Base-by-base conservation (phyloP, 768 basidiomycete genomes). In the Pleurotus sapidus region DNA sequence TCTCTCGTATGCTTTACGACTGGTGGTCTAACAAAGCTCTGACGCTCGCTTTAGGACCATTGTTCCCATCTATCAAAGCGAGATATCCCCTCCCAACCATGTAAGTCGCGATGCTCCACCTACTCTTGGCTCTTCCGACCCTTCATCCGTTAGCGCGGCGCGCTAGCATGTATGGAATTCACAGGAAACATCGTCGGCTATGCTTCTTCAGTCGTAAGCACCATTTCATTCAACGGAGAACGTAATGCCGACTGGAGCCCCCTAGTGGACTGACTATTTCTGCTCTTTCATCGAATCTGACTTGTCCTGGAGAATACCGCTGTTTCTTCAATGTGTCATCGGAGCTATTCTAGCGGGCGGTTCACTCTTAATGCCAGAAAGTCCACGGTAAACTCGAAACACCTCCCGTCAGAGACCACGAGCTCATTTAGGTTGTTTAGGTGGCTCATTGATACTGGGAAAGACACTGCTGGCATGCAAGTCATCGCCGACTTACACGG, bases 141-240 rank as follows among this genome's bases (percentile, higher is more conserved):
- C 51, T 38, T 15, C 15, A 24, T 17, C 25, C 43, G 45, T 2
- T 64, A 95, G 88, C 84, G 95, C 63, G 95, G 95, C 48, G 87
- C 91, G 42, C 77, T 97, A 42, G 95, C 94, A 2, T 95, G 93
- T 65, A 93, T 97, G 83, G 95, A 97, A 66, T 97, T 97, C 68
- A 95, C 95, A 2, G 88, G 89, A 60, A 96, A 96, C 67, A 87
- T 97, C 64, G 74, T 92, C 46, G 95, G 95, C 51, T 98, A 98
- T 68, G 88, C 93, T 8, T 82, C 84, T 49, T 94, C 91, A 15
- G 93, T 96, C 62, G 93, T 94, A 75, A 60, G 91, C 76, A 38
- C 38, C 11, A 18, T 53, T 42, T 27, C 54, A 11, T 45, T 25
- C 59, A 7, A 23, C 20, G 50, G n/a, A 4, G 48, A 9, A 49